A percentile compares a stretch with the other conserved stretches of the same genome.
phyloP scores from a whole-genome alignment of 2,329 filamentous ascomycete genomes.

The Cladophialophora bantiana region DNA sequence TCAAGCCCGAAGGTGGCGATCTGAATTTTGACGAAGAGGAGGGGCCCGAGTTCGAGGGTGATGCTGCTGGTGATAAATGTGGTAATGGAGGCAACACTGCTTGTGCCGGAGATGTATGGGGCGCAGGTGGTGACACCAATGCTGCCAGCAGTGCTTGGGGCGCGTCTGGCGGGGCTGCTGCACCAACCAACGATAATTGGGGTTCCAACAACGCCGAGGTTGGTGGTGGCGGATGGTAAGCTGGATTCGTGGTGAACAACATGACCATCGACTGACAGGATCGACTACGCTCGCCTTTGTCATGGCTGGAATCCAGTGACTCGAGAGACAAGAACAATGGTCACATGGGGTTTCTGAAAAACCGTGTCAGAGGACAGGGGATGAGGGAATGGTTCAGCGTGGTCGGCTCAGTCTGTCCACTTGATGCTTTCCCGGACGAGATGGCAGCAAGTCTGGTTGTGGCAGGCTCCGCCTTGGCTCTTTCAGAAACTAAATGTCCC shows the following conservation, averaged over 20 bases:
- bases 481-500: background rate
- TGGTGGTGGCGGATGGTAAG: slow-evolving; percentile 18
- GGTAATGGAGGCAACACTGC: slow-evolving; percentile 28
- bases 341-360: background rate
- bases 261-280: background rate
- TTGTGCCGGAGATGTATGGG: slow-evolving; percentile 20
- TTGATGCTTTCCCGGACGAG: background rate
- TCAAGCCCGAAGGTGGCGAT: slow-evolving; percentile 53
- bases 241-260: slow-evolving; percentile 8
- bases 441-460: background rate
- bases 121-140: background rate
- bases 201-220: slow-evolving; percentile 4
- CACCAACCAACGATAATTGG: slow-evolving; percentile 3
- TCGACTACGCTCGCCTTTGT: background rate
- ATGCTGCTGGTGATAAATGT: slow-evolving; percentile 33
- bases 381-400: background rate
- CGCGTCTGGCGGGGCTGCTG: background rate
- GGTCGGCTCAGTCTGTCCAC: background rate
- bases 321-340: background rate
- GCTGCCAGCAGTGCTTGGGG: background rate
- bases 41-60: slow-evolving; percentile 49
- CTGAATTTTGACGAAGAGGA: slow-evolving; percentile 63
- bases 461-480: background rate
- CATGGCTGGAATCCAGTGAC: background rate
- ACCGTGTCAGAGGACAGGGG: background rate